Evolutionary conservation across 306 rosid species (phyloP), one percentile per base, ranked within the genome.

Genomic region (Glycine tomentella): DNA sequence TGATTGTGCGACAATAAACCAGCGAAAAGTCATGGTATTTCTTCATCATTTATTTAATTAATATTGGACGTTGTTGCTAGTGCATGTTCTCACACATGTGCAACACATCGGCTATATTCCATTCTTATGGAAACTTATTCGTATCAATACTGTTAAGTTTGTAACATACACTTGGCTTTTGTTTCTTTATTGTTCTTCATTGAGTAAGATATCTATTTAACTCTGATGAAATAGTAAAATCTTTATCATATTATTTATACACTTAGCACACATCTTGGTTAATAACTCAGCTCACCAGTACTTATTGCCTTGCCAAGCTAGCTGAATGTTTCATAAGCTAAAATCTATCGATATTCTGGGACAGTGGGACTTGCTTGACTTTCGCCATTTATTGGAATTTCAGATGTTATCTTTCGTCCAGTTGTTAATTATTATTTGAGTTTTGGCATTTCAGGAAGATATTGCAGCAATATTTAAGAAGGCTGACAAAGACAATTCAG

Each of bases 1-100:
- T 78, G 99, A 95, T 78, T 92, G 99, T 69, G 97, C 97, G 45
- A 93, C 99, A 52, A 93, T 95, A 87, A 95, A 95, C 86, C 99
- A 95, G 89, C 92, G 99, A 49, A 95, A 80, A 91, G 97, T 95
- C 92, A 88, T 93, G 97, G 99, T 93, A 84, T 75, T 82, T 73
- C 55, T 63, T 74, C 76, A 69, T 73, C 14, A 9, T 61, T 49
- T 69, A 85, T 70, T 58, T 81, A 8, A 46, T 36, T 65, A 77
- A 36, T 76, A 59, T 7, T 14, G 50, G 15, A 8, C 82, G 51
- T 45, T 71, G 58, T 56, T 68, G n/a, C 66, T 57, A 46, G 25
- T 15, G 55, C 42, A 49, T 49, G 25, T 62, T 61, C 38, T 15
- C 62, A 52, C 20, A 58, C 14, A 57, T 20, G 40, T 71, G 46